A percentile compares a stretch with the other conserved stretches of the same genome.
phyloP scores from a whole-genome alignment of 1,139 yeast genomes.

The Spathaspora sp. region DNA sequence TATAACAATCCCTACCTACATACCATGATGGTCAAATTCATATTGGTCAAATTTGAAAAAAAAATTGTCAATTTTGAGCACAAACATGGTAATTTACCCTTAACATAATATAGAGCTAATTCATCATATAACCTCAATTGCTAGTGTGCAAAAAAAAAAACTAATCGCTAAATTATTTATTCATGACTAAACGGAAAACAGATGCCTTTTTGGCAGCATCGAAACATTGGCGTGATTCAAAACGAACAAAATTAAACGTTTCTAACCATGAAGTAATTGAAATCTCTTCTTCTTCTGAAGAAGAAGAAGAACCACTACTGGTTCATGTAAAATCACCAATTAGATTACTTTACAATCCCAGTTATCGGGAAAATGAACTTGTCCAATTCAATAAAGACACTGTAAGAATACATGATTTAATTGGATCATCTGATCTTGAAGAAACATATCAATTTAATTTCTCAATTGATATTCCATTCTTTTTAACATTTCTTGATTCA shows the following conservation, averaged over 20 bases:
- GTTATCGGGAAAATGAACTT: constrained; percentile 14
- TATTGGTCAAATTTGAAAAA: too few species aligned
- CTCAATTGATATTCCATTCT: constrained; percentile 40
- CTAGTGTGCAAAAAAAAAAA: too few species aligned
- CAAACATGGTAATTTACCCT: too few species aligned
- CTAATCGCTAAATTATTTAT: too few species aligned
- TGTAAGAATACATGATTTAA: constrained; percentile 22
- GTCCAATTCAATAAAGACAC: constrained; percentile 25
- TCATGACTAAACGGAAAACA: constrained; percentile 10
- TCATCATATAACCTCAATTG: not conserved
- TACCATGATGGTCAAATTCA: too few species aligned
- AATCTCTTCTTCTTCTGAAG: constrained; percentile 9
- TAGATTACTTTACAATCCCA: constrained; percentile 27
- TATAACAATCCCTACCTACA: too few species aligned
- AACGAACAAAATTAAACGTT: not conserved
- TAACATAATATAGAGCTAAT: too few species aligned
- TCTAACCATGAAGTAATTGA: constrained; percentile 6
- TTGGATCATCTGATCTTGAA: constrained; percentile 31
- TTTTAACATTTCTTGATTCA: constrained; percentile 34
- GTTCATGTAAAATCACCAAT: constrained; percentile 19
- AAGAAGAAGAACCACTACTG: constrained; percentile 3
- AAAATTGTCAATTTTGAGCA: too few species aligned
- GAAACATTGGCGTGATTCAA: constrained; percentile 12
- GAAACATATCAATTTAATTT: constrained; percentile 53
- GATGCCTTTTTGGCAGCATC: constrained; percentile 14